These are phyloP conservation scores for Ceratocystis huliohia DNA, from an alignment of 2,329 filamentous ascomycete species.

Conservation along the genomic window DNA sequence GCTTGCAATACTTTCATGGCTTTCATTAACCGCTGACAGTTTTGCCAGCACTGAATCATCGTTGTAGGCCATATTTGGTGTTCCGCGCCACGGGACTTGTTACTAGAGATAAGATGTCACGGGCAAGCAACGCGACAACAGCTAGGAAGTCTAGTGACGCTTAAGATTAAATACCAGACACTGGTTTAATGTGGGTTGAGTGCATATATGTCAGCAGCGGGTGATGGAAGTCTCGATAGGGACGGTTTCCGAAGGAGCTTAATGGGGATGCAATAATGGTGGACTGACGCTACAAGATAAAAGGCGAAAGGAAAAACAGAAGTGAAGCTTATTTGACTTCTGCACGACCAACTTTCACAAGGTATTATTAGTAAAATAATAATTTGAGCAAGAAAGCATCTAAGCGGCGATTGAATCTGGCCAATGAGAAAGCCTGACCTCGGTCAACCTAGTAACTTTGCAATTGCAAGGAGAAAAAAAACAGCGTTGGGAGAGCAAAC, in stretches of 20 bases:
- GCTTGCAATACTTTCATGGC: conserved; percentile 90
- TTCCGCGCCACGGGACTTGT: not conserved
- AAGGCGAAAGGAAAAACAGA: not conserved
- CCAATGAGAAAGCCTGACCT: not conserved
- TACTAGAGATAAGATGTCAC: not conserved
- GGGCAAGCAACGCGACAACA: not conserved
- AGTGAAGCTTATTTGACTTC: conserved; percentile 9
- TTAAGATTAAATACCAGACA: not conserved
- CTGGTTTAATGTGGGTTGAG: not conserved
- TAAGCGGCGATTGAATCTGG: conserved; percentile 12
- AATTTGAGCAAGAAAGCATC: not conserved
- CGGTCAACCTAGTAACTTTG: not conserved
- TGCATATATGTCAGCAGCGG: not conserved
- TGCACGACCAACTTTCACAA: conserved; percentile 1
- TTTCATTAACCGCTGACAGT: conserved; percentile 89
- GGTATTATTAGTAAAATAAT: not conserved
- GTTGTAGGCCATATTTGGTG: conserved; percentile 70
- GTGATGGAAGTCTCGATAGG: not conserved
- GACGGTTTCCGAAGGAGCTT: not conserved
- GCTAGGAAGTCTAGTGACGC: not conserved
- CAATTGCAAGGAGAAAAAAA: not conserved
- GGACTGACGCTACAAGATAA: not conserved
- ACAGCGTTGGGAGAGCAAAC: not conserved
- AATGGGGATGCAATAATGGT: not conserved
- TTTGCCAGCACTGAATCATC: conserved; percentile 93